Base-by-base conservation (phyloP, 352 stramenopile genomes). In the Pythium pyrilobum region DNA sequence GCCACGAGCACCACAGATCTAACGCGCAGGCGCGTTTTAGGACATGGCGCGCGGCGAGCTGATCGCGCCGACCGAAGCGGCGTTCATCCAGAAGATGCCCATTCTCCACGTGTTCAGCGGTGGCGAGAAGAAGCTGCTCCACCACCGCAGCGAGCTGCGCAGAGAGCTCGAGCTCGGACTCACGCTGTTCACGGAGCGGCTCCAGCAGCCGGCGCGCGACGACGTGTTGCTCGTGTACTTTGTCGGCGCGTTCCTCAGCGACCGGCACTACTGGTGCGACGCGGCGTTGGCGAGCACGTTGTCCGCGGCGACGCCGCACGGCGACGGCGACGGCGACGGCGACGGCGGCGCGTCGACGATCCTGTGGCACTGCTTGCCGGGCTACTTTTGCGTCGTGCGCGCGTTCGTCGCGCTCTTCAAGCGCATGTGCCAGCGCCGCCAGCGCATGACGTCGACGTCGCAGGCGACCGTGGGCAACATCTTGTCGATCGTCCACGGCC, bases 311-410 rank as follows among this genome's bases (percentile, higher is more conserved):
- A 12, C 37, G 5, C 8, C 5, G 5, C 16, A 24, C 15, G 6
- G 21, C 3, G 11, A 15, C 11, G 44, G 20, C 12, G 53, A 49
- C 27, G 71, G n/a, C n/a, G n/a, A n/a, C n/a, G n/a, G n/a, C n/a
- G n/a, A n/a, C n/a, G n/a, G n/a, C 38, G 21, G n/a, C 25, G 9
- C n/a, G 11, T 45, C 42, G 3, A 40, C 64, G 1, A 75, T 88
- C 37, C 27, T 85, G 25, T 94, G 83, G 83, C 81, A 91, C 55
- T 89, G 77, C 11, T 52, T 94, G 18, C 83, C 83, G 11, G 83
- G 83, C 0, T 94, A 94, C 57, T 88, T 89, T 62, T 59, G 62
- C 33, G 55, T 91, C 20, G 60, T 89, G 15, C 81, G 77, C 10
- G 56, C 85, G 28, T 90, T 86, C 29, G 66, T 87, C 34, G 67